A percentile compares a stretch with the other conserved stretches of the same genome.
phyloP scores from a whole-genome alignment of 805 yeast species.

The Lachancea mirantina region DNA sequence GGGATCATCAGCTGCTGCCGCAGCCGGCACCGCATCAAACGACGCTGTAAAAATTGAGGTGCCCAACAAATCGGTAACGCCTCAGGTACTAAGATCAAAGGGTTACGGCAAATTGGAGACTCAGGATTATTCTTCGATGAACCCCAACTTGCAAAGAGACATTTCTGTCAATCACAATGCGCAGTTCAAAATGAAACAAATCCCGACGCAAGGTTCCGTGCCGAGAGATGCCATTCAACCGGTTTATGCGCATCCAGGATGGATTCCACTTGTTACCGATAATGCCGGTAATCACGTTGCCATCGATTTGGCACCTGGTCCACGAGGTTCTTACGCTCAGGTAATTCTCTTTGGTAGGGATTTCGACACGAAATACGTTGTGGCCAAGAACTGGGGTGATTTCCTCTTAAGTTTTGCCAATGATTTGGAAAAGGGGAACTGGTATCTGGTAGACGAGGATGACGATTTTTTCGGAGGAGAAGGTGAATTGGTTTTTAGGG shows the following conservation, averaged over 20 bases:
- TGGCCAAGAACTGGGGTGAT: slow-evolving; percentile 86
- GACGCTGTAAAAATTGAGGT: slow-evolving; percentile 12
- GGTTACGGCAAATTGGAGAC: slow-evolving; percentile 22
- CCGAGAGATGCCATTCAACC: slow-evolving; percentile 72
- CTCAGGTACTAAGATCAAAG: slow-evolving; percentile 21
- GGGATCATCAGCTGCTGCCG: slow-evolving; percentile 1
- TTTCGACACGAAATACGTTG: slow-evolving; percentile 78
- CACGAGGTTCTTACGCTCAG: slow-evolving; percentile 79
- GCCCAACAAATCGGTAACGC: slow-evolving; percentile 16
- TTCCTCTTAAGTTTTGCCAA: slow-evolving; percentile 77
- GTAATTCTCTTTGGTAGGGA: slow-evolving; percentile 91
- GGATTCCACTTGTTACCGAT: slow-evolving; percentile 91
- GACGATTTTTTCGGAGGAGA: slow-evolving; percentile 67
- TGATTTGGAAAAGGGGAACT: slow-evolving; percentile 80
- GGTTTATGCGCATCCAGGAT: slow-evolving; percentile 78
- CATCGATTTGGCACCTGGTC: slow-evolving; percentile 78
- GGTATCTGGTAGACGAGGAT: slow-evolving; percentile 56
- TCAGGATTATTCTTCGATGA: slow-evolving; percentile 12
- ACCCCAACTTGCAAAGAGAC: slow-evolving; percentile 19
- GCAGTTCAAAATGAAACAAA: slow-evolving; percentile 35
- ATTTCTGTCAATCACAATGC: slow-evolving; percentile 16
- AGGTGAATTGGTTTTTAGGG: slow-evolving; percentile 66
- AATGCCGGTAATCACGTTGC: slow-evolving; percentile 88
- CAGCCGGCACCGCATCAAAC: slow-evolving; percentile 1
- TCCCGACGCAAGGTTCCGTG: slow-evolving; percentile 55